Evolutionary conservation across 331 rosid genomes (phyloP), one percentile per base, ranked within the genome.

Genomic region (Phaseolus coccineus): DNA sequence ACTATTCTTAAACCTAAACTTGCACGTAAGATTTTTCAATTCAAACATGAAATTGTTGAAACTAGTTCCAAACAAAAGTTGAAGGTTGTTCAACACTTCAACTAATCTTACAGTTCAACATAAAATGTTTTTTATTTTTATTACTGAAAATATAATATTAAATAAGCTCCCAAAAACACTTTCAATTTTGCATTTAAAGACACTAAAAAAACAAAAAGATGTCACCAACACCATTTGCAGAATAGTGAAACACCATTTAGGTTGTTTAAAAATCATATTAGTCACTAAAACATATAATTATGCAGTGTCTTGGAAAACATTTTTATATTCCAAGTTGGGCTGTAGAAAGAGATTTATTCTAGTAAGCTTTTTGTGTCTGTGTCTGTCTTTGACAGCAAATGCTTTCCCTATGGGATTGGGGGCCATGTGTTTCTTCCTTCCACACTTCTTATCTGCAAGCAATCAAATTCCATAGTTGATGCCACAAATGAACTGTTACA

Each of bases 401-500:
- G 63, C 3, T 71, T 72, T 72, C 58, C 51, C 12, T 33, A 33
- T 71, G 77, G 24, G 9, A 37, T 11, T 73, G 77, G 52, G 52
- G 64, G n/a, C 76, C 64, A 16, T 22, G 2, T 55, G 67, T 24
- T 8, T 71, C 35, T 73, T 22, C 62, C 15, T 65, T 65, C 51
- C 51, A 46, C 16, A 46, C 16, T 39, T 25, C 19, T 59, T 69
- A 74, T 15, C 9, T 42, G 44, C 50, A 75, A 46, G 13, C 37
- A 50, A 64, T 76, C 73, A 76, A 22, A 64, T 50, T 8, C 8
- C 40, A 64, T 35, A 51, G 53, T 64, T 76, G 13, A 76, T 76
- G 42, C 73, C 80, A 64, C 11, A 50, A 76, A 76, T 44, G 70
- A 72, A 53, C 56, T 72, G 65, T 35, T 53, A 53, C 2, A 35